Percentiles rank a stretch among this genome's conserved stretches.
Conservation (phyloP, 371 early-diverging fungal species). For the Mortierella sp. region DNA sequence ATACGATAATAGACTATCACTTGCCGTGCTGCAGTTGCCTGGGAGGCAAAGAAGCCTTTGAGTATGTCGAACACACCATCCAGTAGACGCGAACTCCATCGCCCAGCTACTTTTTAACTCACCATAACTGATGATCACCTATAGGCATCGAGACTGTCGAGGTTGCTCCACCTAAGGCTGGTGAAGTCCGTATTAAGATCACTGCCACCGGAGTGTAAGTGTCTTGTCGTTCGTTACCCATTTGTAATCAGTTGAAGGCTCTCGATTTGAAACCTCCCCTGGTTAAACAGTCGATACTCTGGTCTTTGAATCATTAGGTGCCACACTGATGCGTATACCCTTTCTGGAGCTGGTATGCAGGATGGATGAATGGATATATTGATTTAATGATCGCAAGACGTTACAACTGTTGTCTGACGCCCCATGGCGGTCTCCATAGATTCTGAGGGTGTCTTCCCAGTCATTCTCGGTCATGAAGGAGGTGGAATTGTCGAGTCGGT, state of each 20-base stretch:
- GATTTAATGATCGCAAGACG: no score
- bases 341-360: constrained; percentile 82
- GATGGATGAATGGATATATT: no score
- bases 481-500: constrained; percentile 96
- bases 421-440: constrained; percentile 57
- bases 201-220: constrained; percentile 87
- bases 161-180: constrained; percentile 93
- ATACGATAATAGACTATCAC: constrained; percentile 70
- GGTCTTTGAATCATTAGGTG: constrained; percentile 59
- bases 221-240: background rate
- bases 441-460: constrained; percentile 91
- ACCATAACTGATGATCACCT: background rate
- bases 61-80: constrained; percentile 74
- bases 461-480: constrained; percentile 96
- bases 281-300: no score
- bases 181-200: constrained; percentile 96
- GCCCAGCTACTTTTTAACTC: constrained; percentile 7
- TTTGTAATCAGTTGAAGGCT: background rate
- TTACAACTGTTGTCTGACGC: no score
- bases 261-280: background rate
- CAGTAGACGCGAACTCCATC: no score
- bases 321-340: constrained; percentile 95
- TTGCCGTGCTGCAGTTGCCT: constrained; percentile 96
- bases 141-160: constrained; percentile 90
- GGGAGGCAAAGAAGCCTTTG: constrained; percentile 92